Base-by-base conservation (phyloP, 2,329 filamentous ascomycete species). In the Xylaria sp. region DNA sequence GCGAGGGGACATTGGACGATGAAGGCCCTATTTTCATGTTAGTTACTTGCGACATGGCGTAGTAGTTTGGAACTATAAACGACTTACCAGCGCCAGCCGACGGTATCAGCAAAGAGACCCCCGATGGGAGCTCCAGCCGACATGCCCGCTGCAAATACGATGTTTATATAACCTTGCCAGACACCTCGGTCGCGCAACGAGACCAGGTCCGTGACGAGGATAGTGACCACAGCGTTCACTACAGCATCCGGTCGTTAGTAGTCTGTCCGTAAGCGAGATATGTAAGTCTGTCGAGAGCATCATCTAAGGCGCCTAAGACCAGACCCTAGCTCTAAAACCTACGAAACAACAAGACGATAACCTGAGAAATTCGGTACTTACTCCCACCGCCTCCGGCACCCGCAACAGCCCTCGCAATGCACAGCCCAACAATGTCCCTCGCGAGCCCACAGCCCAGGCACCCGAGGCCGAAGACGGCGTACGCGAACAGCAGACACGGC, bases 1-100 rank as follows among this genome's bases (percentile, higher is more conserved):
- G 91, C 92, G 4, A 93, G 77, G 1, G 92, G 92, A 0, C 88
- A 86, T 77, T 95, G 93, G 2, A 84, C 84, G 12, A 93, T 78
- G 75, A 96, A 95, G 0, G 91, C 86, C 90, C 87, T 89, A 24
- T 36, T 51, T 36, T 7, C 19, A 27, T 67, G 7, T 71, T 12
- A 69, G 64, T 60, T 36, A 11, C n/a, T 57, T 14, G 21, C 47
- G 39, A 5, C 2, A 17, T 42, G 39, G 4, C 14, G 39, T 14
- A 14, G 39, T 14, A 42, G 39, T 42, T 14, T 42, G 39, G 17
- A n/a, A 19, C 14, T 24, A 36, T 36, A 36, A 32, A 17, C 1
- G 42, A 75, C 82, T 76, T 80, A 89, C 79, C 80, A 84, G 2
- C 81, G 76, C 82, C 82, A 85, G 9, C 78, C 76, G 21, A 76